Base-by-base conservation (phyloP, 352 stramenopile species). In the Globisporangium alternatum region DNA sequence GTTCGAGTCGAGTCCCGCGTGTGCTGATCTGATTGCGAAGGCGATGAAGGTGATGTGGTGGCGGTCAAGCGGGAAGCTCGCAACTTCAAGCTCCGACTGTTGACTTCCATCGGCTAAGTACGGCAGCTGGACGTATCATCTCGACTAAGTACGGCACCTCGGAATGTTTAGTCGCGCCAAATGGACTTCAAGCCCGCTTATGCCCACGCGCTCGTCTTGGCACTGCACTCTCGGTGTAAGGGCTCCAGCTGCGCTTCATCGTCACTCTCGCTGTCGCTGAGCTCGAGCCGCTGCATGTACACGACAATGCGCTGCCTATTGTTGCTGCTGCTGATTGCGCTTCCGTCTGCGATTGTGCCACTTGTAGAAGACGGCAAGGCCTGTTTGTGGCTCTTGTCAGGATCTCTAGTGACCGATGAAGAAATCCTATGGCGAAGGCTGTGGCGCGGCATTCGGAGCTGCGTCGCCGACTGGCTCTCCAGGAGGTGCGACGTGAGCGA, bases 251-350 rank as follows among this genome's bases (percentile, higher is more conserved):
- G 51, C 5, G 55, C 17, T 9, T 55, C 54, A 12, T 57, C 37
- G 7, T 22, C n/a, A 8, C 25, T 28, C 25, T 33, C 39, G 64
- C 62, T 60, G 30, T 60, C 59, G 13, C 35, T 49, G 2, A 84
- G 43, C 62, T 74, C 63, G 17, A 84, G 58, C 3, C 66, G 69
- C 15, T 63, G 71, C 72, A 84, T 77, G 60, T 80, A 71, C 35
- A 84, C 76, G 48, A 84, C 59, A 43, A 84, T 80, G 45, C 65
- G 43, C 19, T 53, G 65, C 22, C 59, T 62, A 45, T 13, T 64
- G 67, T 45, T 19, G 15, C 59, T 62, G 51, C 13, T 64, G 67
- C 49, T 19, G 15, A 58, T 64, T 5, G 17, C 25, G 25, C 25
- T 22, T 48, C 22, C 47, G n/a, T 53, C 21, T 9, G n/a, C 45